Base-by-base conservation (phyloP, 2,329 filamentous ascomycete species). In the Pseudodiploospora longispora region DNA sequence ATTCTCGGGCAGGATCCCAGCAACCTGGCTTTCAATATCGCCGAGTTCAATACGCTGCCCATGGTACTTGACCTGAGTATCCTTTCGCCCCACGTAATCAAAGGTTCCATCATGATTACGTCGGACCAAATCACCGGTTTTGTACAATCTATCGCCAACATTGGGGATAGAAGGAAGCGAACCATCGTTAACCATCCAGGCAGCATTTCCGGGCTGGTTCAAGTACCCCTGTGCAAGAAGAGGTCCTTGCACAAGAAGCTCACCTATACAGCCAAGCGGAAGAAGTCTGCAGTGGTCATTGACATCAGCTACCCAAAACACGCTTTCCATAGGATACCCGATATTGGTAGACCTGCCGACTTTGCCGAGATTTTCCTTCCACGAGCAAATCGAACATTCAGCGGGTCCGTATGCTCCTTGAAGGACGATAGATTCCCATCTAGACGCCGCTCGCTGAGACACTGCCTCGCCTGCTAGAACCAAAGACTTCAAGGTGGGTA, bases 131-230 rank as follows among this genome's bases (percentile, higher is more conserved):
- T 42, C 40, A 8, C 40, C 40, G 6, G 40, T 42, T 31, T 28
- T 35, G 29, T 42, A 42, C 6, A 36, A 29, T 5, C 45, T 42
- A 6, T 47, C 47, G 52, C 49, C 6, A 50, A 70, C 69, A 75
- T 0, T 44, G 40, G 1, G 66, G 70, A 44, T 66, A 48, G 80
- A 81, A 0, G 64, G 19, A 19, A 19, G 19, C 3, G 19, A 19
- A 36, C 27, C 33, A 27, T 29, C 31, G n/a, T 36, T 29, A n/a
- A 3, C 10, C 27, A 39, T 7, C 37, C 37, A 39, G 19, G 37
- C 6, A 10, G 37, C 6, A 7, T 39, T 39, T 10, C 9, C 37
- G 4, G 3, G 28, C 6, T 39, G 7, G 37, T 39, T 39, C 12
- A 39, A 6, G 12, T 47, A 47, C n/a, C 49, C 49, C 3, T 50